Base-by-base conservation (phyloP, 192 early-diverging fungal species). In the Phycomyces blakesleeanus region DNA sequence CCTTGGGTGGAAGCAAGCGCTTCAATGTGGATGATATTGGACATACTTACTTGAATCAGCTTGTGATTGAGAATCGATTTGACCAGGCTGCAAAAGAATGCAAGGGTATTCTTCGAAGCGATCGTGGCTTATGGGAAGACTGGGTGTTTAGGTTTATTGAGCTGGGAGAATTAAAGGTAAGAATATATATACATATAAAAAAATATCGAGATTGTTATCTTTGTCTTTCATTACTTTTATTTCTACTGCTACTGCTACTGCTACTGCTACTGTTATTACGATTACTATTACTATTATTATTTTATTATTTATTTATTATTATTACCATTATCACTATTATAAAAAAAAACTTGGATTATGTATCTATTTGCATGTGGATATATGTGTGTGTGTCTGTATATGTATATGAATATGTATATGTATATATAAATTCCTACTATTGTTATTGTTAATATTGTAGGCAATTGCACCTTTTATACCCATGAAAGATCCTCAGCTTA, bases 71-170 rank as follows among this genome's bases (percentile, higher is more conserved):
- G 84, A 76, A 73, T 34, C 26, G 41, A n/a, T 65, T 47, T 55
- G 81, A 83, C 22, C 84, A 87, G 34, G 91, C 93, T 0, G 96
- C 93, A 7, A 57, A 37, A 0, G 78, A 86, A 22, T 93, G 92
- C 64, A 69, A 83, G 12, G 89, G 86, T 26, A 86, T 97, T 37
- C 78, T 99, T 40, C 76, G 85, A 0, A 62, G 68, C 2, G 81
- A 95, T 68, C 65, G 78, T 7, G 61, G 83, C 11, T 74, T 90
- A 1, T 99, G 97, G 97, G 95, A 98, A 64, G 67, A 84, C 21
- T 96, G 94, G 95, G 78, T 98, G 4, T 91, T 88, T 69, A 82
- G 73, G n/a, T 98, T 98, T 78, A 85, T 88, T 11, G 89, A 94
- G 37, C 76, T 83, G 40, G 72, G 85, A 11, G 80, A 95, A 54